Evolutionary conservation across 441 rosid species (phyloP).

Genomic region (Adansonia rubrostipa): DNA sequence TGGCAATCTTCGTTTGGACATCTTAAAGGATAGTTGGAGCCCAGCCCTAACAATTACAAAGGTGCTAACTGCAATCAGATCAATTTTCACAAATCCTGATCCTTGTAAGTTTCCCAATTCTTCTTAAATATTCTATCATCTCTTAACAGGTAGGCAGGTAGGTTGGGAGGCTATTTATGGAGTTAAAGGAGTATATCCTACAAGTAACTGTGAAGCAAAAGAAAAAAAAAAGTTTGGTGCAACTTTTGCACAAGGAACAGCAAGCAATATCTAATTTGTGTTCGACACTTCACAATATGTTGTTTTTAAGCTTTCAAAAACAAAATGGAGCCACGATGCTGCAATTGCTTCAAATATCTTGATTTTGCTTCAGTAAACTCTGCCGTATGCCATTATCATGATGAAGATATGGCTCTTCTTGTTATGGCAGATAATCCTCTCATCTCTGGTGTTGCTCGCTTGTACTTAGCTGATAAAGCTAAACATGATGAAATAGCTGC

Average conservation of each 20-base stretch:
- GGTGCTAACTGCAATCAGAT: slow-evolving; percentile 77
- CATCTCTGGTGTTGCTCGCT: slow-evolving; percentile 65
- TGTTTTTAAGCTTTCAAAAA: background rate
- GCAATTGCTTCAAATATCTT: background rate
- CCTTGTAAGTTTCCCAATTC: slow-evolving; percentile 54
- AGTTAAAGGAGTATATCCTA: slow-evolving; percentile 18
- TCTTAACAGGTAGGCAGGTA: background rate
- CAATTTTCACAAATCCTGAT: slow-evolving; percentile 76
- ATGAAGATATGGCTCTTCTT: slow-evolving; percentile 40
- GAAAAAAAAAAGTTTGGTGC: background rate
- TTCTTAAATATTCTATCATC: slow-evolving; percentile 6
- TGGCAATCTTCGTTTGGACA: slow-evolving; percentile 73
- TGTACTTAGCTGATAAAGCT: slow-evolving; percentile 70
- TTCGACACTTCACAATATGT: background rate
- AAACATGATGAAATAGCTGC: slow-evolving; percentile 78
- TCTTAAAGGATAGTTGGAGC: slow-evolving; percentile 85
- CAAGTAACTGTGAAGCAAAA: background rate
- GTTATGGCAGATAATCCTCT: slow-evolving; percentile 60
- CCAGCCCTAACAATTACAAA: slow-evolving; percentile 84
- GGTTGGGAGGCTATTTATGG: slow-evolving; percentile 4
- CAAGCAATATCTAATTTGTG: background rate
- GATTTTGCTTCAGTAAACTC: background rate
- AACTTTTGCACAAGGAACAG: background rate
- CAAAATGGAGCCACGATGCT: background rate
- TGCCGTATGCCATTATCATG: slow-evolving; percentile 18